phyloP scores from a whole-genome alignment of 345 rosid species.

The rapeseed (Brassica napus) region DNA sequence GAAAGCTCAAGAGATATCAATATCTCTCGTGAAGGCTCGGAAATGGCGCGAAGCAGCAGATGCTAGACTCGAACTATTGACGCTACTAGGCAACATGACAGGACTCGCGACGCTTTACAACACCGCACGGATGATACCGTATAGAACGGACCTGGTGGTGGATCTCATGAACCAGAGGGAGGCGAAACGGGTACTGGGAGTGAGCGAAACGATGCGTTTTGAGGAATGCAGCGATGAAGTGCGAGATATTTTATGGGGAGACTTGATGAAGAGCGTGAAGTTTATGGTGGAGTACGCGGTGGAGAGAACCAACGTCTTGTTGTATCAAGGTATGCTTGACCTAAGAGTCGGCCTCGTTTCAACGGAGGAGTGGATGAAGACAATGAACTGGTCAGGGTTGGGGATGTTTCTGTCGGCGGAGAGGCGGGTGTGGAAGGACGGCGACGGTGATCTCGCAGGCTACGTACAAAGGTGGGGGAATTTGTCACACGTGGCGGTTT shows the following conservation, averaged over 20 bases:
- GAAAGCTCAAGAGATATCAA: conserved; percentile 50
- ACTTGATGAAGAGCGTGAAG: conserved; percentile 78
- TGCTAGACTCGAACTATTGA: conserved; percentile 40
- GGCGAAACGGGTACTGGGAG: conserved; percentile 52
- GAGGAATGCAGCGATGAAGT: conserved; percentile 56
- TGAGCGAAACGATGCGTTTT: conserved; percentile 47
- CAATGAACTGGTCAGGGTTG: conserved; percentile 64
- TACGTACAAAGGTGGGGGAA: conserved; percentile 64
- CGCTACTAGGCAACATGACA: conserved; percentile 54
- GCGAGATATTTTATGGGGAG: conserved; percentile 42
- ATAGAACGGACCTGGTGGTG: conserved; percentile 46
- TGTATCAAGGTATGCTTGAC: conserved; percentile 69
- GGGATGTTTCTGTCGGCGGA: conserved; percentile 51
- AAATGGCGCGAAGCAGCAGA: conserved; percentile 69
- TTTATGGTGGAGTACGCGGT: conserved; percentile 61
- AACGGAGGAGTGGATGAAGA: conserved; percentile 75
- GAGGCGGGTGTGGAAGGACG: conserved; percentile 63
- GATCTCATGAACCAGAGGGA: conserved; percentile 46
- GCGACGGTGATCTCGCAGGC: conserved; percentile 61
- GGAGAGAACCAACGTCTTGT: conserved; percentile 52
- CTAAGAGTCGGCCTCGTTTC: conserved; percentile 71
- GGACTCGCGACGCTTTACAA: conserved; percentile 74
- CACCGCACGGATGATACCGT: conserved; percentile 47
- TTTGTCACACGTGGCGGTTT: conserved; percentile 54
- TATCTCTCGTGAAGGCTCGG: conserved; percentile 41